Base-by-base conservation (phyloP, 179 eudicot species). In the Silene coronaria region DNA sequence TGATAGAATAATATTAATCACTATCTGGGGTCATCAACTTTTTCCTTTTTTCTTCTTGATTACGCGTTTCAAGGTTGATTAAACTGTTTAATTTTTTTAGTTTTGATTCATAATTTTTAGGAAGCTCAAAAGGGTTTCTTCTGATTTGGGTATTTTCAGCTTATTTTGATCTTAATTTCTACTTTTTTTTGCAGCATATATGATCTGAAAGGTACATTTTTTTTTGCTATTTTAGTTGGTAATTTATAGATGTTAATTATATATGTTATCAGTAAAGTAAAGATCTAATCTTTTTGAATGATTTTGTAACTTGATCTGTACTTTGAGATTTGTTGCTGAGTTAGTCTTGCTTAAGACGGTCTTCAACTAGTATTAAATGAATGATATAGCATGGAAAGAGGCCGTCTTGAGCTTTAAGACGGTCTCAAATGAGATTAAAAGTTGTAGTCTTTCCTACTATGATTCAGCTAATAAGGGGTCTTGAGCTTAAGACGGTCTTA, bases 141-240 rank as follows among this genome's bases (percentile, higher is more conserved):
- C 2, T 17, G 22, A 24, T 26, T 65, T 65, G 21, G 21, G 45
- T 5, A 2, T 65, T 30, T 65, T 65, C 45, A 64, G 67, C 30
- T 26, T 51, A 8, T 51, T 51, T 51, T 51, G 57, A 14, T 51
- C 19, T 17, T 13, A 17, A 51, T 51, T 16, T 24, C 26, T 34
- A 24, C 66, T 61, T 64, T 30, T 34, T 64, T n/a, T 17, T 61
- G 65, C 30, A 32, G 45, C 45, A 28, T 65, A 30, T 38, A 42
- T 67, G 71, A 36, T 67, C 71, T 67, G 45, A 67, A 65, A 67
- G 71, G 71, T 67, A 67, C 17, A 53, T 14, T 67, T 67, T 23
- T 23, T 36, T 67, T 67, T 67, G 26, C 53, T 67, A 36, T 67
- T 67, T 67, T 3, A 5, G 10, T 22, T 23, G 30, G 27, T 61